Evolutionary conservation across 208 protist genomes (phyloP).

Genomic region (Leishmania tarentolae): DNA sequence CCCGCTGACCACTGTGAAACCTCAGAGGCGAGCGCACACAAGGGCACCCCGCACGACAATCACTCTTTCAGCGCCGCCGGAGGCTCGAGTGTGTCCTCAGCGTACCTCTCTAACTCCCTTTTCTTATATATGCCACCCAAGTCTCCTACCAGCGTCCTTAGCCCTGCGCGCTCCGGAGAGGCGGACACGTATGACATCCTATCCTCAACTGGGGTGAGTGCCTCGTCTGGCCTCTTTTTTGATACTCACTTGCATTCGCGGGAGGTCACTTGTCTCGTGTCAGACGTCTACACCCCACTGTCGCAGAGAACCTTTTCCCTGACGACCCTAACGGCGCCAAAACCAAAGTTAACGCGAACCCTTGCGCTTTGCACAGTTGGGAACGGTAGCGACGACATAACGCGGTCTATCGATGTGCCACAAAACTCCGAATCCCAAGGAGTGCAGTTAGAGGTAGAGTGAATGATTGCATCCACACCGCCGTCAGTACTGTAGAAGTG

Average conservation of each 20-base stretch:
- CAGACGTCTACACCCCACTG: background rate
- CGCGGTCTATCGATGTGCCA: background rate
- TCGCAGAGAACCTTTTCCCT: background rate
- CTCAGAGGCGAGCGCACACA: conserved; percentile 3
- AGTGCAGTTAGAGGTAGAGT: background rate
- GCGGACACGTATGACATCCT: conserved; percentile 3
- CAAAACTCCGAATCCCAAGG: background rate
- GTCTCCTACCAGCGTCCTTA: conserved; percentile 10
- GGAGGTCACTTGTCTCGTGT: background rate
- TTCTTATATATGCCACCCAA: conserved; percentile 5
- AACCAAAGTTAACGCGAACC: background rate
- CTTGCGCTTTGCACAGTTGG: conserved; percentile 3
- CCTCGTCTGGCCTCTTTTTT: background rate
- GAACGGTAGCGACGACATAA: background rate
- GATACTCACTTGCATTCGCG: background rate
- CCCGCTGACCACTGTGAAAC: background rate
- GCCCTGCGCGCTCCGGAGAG: background rate
- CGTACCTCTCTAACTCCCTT: conserved; percentile 29
- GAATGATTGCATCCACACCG: background rate
- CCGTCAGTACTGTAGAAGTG: background rate
- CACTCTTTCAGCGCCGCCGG: background rate
- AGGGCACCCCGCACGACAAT: background rate
- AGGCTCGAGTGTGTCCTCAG: conserved; percentile 19
- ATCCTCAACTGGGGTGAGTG: background rate
- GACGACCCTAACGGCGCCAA: conserved; percentile 8